Evolutionary conservation across 1,139 yeast genomes (phyloP).

Genomic region (Candida frijolesensis): DNA sequence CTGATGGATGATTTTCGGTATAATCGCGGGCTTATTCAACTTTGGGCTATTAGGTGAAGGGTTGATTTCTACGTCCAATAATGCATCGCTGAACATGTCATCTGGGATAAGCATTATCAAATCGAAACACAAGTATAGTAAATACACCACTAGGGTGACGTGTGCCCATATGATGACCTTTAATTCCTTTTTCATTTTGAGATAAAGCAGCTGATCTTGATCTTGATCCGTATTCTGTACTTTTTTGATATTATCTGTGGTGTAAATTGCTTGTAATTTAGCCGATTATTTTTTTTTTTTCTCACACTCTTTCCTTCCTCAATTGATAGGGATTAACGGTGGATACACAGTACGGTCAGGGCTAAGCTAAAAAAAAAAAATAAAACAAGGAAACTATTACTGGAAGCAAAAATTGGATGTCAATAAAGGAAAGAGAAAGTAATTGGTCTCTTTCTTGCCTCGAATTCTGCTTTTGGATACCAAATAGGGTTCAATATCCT

Average conservation of each 20-base stretch:
- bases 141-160: slow-evolving; percentile 51
- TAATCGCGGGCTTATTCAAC: slow-evolving; percentile 50
- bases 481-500: background rate
- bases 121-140: slow-evolving; percentile 70
- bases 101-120: slow-evolving; percentile 75
- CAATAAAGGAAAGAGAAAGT: background rate
- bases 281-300: background rate
- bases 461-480: background rate
- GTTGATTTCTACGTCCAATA: slow-evolving; percentile 59
- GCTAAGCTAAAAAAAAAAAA: background rate
- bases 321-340: background rate
- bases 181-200: slow-evolving; percentile 57
- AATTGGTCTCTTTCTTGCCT: background rate
- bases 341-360: background rate
- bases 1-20: slow-evolving; percentile 92
- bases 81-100: slow-evolving; percentile 65
- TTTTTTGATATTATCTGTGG: background rate
- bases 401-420: background rate
- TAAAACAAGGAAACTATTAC: background rate
- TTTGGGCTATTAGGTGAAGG: slow-evolving; percentile 36
- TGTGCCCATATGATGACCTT: slow-evolving; percentile 63
- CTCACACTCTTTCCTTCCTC: background rate
- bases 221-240: background rate
- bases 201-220: background rate
- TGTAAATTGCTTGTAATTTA: background rate